Evolutionary conservation across 768 basidiomycete genomes (phyloP).

Genomic region (Astraeus odoratus): DNA sequence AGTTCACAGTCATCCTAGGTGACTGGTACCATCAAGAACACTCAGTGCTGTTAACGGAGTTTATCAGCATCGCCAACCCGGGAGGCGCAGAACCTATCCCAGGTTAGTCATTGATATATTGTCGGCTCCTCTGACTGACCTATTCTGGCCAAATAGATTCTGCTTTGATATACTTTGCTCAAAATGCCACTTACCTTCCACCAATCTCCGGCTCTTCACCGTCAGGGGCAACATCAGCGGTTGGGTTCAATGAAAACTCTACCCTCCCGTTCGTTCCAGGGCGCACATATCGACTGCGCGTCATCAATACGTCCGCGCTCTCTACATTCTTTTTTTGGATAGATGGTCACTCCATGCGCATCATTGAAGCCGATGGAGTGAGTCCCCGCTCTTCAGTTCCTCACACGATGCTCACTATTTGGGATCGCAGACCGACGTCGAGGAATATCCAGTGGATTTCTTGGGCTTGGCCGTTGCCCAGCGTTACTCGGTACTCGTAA

Average conservation of each 20-base stretch:
- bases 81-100: slow-evolving; percentile 85
- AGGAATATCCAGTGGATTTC: slow-evolving; percentile 65
- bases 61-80: slow-evolving; percentile 70
- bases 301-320: slow-evolving; percentile 80
- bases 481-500: slow-evolving; percentile 88
- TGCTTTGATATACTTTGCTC: slow-evolving; percentile 76
- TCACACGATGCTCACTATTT: neutral
- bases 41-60: slow-evolving; percentile 49
- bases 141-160: slow-evolving; percentile 44
- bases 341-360: slow-evolving; percentile 78
- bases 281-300: slow-evolving; percentile 82
- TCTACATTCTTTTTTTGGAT: slow-evolving; percentile 81
- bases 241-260: slow-evolving; percentile 85
- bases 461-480: slow-evolving; percentile 80
- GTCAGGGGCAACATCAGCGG: slow-evolving; percentile 43
- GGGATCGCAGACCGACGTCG: slow-evolving; percentile 61
- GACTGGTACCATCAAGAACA: slow-evolving; percentile 94
- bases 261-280: slow-evolving; percentile 76
- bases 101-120: slow-evolving; percentile 32
- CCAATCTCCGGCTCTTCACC: slow-evolving; percentile 44
- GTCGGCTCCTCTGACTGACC: neutral
- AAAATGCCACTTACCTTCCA: slow-evolving; percentile 64
- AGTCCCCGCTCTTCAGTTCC: slow-evolving; percentile 16
- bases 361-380: slow-evolving; percentile 83
- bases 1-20: slow-evolving; percentile 77